Evolutionary conservation across 2,329 filamentous ascomycete genomes (phyloP).

Genomic region (Sporothrix protearum): DNA sequence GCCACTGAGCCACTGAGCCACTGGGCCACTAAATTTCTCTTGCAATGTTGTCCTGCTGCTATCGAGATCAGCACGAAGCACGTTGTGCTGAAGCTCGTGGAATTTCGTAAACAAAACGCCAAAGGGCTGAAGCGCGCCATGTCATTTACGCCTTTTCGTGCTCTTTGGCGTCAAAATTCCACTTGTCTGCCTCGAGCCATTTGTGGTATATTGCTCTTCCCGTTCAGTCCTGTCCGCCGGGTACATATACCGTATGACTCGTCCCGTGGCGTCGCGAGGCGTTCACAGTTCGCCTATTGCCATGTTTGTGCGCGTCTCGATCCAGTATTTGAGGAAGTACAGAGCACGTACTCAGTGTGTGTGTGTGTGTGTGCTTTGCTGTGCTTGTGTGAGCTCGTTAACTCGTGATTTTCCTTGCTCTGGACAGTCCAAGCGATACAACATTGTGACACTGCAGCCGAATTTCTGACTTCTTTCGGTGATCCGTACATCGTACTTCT

Average conservation of each 20-base stretch:
- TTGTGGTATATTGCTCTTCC: not conserved
- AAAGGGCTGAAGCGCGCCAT: slow-evolving; percentile 1
- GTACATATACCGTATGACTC: not conserved
- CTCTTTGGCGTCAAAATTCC: not conserved
- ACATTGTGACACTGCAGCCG: not conserved
- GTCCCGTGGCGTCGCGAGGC: not conserved
- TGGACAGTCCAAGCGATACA: not conserved
- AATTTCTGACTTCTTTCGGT: not conserved
- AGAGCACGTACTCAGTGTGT: too few species aligned
- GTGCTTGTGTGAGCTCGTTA: not conserved
- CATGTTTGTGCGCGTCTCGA: not conserved
- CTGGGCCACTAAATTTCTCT: not conserved
- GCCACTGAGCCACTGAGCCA: not conserved
- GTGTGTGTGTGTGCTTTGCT: not conserved
- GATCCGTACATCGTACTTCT: not conserved
- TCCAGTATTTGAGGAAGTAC: not conserved
- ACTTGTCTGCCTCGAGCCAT: not conserved
- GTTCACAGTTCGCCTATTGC: not conserved
- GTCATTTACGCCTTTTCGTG: not conserved
- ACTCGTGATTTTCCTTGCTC: not conserved
- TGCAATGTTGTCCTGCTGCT: not conserved
- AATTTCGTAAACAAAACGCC: not conserved
- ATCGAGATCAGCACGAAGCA: not conserved
- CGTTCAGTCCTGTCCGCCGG: not conserved
- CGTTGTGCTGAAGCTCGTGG: not conserved